These are phyloP conservation scores for Astraeus odoratus DNA, from an alignment of 768 basidiomycete species.

Conservation along the genomic window DNA sequence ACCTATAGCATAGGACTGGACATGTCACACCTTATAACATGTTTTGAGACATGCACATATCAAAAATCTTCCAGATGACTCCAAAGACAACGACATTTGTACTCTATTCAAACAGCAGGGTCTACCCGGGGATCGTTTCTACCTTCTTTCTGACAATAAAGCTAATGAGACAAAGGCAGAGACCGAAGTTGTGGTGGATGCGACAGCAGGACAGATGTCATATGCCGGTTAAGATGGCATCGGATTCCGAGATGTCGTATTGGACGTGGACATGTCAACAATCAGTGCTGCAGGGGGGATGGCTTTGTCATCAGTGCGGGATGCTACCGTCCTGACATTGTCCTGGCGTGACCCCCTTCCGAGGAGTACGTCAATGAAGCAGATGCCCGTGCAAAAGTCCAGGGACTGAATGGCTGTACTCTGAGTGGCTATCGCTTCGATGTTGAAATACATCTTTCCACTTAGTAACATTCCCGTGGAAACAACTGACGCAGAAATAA, in stretches of 20 bases:
- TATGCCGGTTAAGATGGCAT: slow-evolving; percentile 40
- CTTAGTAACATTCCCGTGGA: slow-evolving; percentile 35
- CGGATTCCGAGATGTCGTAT: slow-evolving; percentile 34
- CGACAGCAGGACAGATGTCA: slow-evolving; percentile 34
- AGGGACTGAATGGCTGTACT: not conserved
- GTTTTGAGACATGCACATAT: slow-evolving; percentile 47
- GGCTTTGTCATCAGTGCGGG: slow-evolving; percentile 13
- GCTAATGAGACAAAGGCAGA: slow-evolving; percentile 26
- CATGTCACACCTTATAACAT: slow-evolving; percentile 38
- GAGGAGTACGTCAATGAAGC: not conserved
- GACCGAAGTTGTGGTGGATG: slow-evolving; percentile 38
- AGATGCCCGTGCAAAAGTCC: not conserved
- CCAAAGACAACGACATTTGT: slow-evolving; percentile 33
- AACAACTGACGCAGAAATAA: slow-evolving; percentile 19
- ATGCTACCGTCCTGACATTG: not conserved
- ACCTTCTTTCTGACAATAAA: slow-evolving; percentile 28
- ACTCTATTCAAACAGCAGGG: slow-evolving; percentile 40
- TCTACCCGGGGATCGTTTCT: slow-evolving; percentile 27
- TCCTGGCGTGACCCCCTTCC: slow-evolving; percentile 13
- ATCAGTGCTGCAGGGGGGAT: slow-evolving; percentile 11
- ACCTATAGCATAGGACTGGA: slow-evolving; percentile 45
- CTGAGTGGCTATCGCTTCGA: slow-evolving; percentile 36
- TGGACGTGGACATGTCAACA: not conserved
- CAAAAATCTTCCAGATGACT: slow-evolving; percentile 37
- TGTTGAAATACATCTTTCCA: slow-evolving; percentile 35